Evolutionary conservation across 78 protist genomes (phyloP), one percentile per base, ranked within the genome.

Genomic region (Polysphondylium violaceum): DNA sequence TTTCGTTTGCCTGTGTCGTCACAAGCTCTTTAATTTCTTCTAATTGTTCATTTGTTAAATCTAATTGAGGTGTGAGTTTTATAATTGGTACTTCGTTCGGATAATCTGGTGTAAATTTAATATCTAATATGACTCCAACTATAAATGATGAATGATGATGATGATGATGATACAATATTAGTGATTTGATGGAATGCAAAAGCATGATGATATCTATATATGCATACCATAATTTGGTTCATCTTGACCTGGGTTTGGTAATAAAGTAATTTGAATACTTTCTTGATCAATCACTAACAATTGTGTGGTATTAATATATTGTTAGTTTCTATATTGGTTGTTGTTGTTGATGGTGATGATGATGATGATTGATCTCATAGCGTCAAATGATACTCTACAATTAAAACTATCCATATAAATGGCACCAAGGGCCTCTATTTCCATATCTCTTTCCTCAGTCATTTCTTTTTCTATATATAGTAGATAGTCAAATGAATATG

Each of bases 231-330:
- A 68, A 56, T 81, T 81, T 16, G 74, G 74, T 43, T 81, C 89
- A 23, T 81, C 89, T 36, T 77, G 78, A 29, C 78, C 73, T 68
- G 89, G 89, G 31, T 81, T 81, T 31, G 89, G 89, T 56, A 81
- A n/a, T 55, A 81, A 27, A 56, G 76, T 68, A 29, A 81, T 81
- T 53, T 81, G 89, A 55, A 81, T 72, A 81, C 68, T 71, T 41
- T 81, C 78, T 3, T 71, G 56, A 73, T 60, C 56, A 12, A 68
- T 81, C 19, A 25, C 87, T 76, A 47, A n/a, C n/a, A n/a, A n/a
- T n/a, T n/a, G n/a, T n/a, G n/a, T n/a, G n/a, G n/a, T n/a, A n/a
- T n/a, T n/a, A n/a, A n/a, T n/a, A n/a, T n/a, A n/a, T n/a, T n/a
- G n/a, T n/a, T 27, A 36, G 4, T 14, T 61, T 2, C 3, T 4